Base-by-base conservation (phyloP, 495 filamentous ascomycete species). In the Lophium mytilinum region DNA sequence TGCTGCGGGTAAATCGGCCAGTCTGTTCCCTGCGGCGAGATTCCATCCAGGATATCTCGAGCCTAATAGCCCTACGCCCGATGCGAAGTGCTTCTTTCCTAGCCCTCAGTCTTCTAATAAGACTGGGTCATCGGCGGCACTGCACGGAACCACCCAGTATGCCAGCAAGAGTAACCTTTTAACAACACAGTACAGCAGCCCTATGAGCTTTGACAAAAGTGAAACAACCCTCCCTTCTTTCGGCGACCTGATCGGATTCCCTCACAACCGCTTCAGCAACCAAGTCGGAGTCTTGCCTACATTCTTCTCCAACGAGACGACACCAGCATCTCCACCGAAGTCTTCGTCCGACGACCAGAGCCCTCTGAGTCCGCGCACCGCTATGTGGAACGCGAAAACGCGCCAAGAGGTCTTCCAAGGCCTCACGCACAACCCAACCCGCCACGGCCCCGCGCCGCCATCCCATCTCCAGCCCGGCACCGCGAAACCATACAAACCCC, bases 321-420 rank as follows among this genome's bases (percentile, higher is more conserved):
- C 14, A 46, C 17, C 37, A 57, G 50, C 37, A 15, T 19, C 45
- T 6, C 17, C 45, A 21, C 45, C 21, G 17, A 30, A 30, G 24
- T 9, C 4, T 9, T 24, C 18, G 9, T 18, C 4, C 45, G 45
- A 48, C 17, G 14, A 18, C 43, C 18, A 18, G 8, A 48, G 54
- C 33, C 8, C 21, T 18, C 17, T 52, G 15, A 54, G 48, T 17
- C 62, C 62, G 5, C 53, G 57, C 36, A 61, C 62, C 11, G 57
- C 62, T 0, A 65, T 65, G 62, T 36, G 61, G 15, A 60, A 58
- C 41, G 55, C 42, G 37, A 61, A 61, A 50, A 15, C 51, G 36
- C 37, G 42, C 30, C 61, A 65, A 41, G 50, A 55, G 33, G 52
- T 49, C 19, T 36, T 60, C 39, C 21, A 50, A 41, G 30, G 18